Base-by-base conservation (phyloP, 805 yeast genomes). In the Nakazawaea laoshanensis region DNA sequence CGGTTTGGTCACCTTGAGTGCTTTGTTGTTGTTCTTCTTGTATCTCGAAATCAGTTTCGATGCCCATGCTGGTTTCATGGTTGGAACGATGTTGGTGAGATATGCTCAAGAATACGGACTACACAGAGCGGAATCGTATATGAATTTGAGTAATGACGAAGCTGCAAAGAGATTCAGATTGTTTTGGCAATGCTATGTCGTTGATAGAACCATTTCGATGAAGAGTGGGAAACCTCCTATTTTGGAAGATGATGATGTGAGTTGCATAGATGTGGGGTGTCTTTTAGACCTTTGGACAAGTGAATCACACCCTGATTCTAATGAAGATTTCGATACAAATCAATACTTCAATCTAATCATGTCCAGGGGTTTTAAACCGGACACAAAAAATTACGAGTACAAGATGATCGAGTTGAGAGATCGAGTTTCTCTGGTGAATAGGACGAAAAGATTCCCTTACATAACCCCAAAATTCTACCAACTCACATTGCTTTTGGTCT, bases 51-150 rank as follows among this genome's bases (percentile, higher is more conserved):
- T 51, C 7, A 47, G 53, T 13, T 42, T 48, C 31, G 61, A 66
- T 18, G 50, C 65, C 1, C 71, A 69, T 24, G 52, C 65, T 8
- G 59, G 65, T 4, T 61, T 56, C 33, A 52, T 61, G 31, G 42
- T 73, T 12, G 47, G 63, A 4, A 48, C 71, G 2, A 58, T 67
- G 2, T 71, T 74, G 5, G 60, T 70, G 4, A 56, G 77, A 39
- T 65, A 63, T 40, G 79, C 79, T 0, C 69, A 65, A 29, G 77
- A 71, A 24, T 43, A 74, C 46, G 83, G 83, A 0, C 53, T 80
- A 5, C 73, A 77, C 41, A 53, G 74, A 33, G 50, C 50, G 4
- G 79, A 72, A 29, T 44, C 65, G 2, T 60, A 62, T 32, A 42
- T 49, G 3, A 58, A 63, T 2, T 38, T 70, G 12, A 24, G 57